Percentiles rank a stretch among this genome's conserved stretches.
Conservation (phyloP, 441 rosid genomes). For the Rhodomyrtus psidioides region DNA sequence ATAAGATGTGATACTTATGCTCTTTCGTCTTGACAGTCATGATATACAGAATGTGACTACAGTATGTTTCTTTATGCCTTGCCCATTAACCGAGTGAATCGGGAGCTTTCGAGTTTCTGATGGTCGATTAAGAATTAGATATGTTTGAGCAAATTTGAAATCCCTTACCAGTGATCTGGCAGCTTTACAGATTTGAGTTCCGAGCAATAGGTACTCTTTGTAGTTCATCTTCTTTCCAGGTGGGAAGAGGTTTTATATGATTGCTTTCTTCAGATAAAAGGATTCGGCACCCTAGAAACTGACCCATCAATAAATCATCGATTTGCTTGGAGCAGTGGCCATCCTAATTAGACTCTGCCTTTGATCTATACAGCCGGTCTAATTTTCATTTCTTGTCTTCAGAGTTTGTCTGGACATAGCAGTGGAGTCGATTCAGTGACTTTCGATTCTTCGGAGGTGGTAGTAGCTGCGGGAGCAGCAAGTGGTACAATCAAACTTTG, state of each 20-base stretch:
- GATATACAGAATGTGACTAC: not conserved
- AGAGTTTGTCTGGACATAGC: constrained; percentile 94
- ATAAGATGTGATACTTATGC: not conserved
- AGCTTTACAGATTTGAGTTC: not conserved
- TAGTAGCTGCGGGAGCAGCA: constrained; percentile 98
- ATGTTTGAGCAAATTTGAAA: not conserved
- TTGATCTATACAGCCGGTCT: not conserved
- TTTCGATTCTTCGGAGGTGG: constrained; percentile 84
- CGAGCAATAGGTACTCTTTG: not conserved
- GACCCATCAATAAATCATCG: not conserved
- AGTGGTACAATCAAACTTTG: constrained; percentile 97
- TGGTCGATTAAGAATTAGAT: not conserved
- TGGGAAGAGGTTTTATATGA: not conserved
- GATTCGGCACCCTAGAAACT: not conserved
- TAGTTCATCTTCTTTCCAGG: not conserved
- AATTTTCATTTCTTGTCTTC: constrained; percentile 14
- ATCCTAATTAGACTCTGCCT: not conserved
- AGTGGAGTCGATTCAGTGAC: constrained; percentile 98
- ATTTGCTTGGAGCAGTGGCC: not conserved
- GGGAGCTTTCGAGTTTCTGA: not conserved
- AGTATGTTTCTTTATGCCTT: not conserved
- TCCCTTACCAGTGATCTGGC: not conserved
- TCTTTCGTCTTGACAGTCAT: not conserved
- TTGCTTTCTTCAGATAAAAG: not conserved
- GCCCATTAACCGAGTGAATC: not conserved